phyloP scores from a whole-genome alignment of 805 yeast genomes.

The Kodamaea kaohsiungensis region DNA sequence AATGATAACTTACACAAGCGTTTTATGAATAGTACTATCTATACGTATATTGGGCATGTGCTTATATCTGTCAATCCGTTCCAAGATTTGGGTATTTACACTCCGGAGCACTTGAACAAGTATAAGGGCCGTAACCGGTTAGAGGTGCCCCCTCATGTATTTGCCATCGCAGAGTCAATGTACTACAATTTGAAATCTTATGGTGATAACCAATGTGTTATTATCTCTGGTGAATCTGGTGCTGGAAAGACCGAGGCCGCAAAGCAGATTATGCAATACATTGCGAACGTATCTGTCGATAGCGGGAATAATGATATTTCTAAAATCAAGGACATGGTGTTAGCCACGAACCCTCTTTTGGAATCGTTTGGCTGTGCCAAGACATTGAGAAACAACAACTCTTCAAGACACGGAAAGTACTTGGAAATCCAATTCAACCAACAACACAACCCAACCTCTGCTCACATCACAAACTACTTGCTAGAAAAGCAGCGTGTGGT shows the following conservation, averaged over 20 bases:
- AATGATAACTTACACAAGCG: conserved; percentile 88
- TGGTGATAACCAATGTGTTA: conserved; percentile 94
- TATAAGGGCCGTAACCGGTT: conserved; percentile 91
- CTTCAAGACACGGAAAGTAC: conserved; percentile 92
- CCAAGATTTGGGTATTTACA: conserved; percentile 93
- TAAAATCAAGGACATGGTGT: conserved; percentile 92
- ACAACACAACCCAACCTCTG: conserved; percentile 81
- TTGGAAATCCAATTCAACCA: conserved; percentile 85
- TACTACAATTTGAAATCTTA: conserved; percentile 93
- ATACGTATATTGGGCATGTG: conserved; percentile 92
- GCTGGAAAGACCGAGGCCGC: conserved; percentile 99
- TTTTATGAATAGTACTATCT: conserved; percentile 85
- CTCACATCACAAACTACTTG: conserved; percentile 91
- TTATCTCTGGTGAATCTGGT: conserved; percentile 96
- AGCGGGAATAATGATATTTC: conserved; percentile 66
- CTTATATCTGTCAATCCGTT: conserved; percentile 96
- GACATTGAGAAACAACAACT: conserved; percentile 84
- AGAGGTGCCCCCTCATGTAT: conserved; percentile 98
- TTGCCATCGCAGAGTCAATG: conserved; percentile 96
- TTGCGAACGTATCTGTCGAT: conserved; percentile 81
- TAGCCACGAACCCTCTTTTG: conserved; percentile 91
- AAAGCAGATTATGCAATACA: conserved; percentile 95
- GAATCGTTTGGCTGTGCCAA: conserved; percentile 95
- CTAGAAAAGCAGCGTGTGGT: conserved; percentile 96
- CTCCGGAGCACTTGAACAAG: conserved; percentile 68